A percentile compares a stretch with the other conserved stretches of the same genome.
phyloP scores from a whole-genome alignment of 1,284 basidiomycete genomes.

The Sphagnurus paluster region DNA sequence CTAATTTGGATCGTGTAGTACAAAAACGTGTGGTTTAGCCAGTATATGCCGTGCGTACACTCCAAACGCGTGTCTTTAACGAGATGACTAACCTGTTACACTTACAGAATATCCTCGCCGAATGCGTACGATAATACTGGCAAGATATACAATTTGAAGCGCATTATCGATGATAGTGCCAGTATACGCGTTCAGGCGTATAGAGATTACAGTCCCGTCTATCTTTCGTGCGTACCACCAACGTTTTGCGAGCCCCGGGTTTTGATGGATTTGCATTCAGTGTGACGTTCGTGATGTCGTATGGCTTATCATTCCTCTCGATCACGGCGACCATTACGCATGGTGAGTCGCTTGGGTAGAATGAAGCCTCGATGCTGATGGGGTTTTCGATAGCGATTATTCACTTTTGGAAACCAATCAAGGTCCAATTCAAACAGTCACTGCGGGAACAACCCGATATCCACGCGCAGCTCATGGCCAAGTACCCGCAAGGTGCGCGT shows the following conservation, averaged over 20 bases:
- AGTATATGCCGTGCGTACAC: conserved; percentile 48
- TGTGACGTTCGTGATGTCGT: conserved; percentile 67
- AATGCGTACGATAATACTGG: conserved; percentile 67
- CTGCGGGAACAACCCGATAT: conserved; percentile 78
- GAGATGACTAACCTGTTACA: background rate
- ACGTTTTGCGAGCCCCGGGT: background rate
- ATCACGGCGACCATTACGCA: conserved; percentile 46
- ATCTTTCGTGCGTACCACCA: conserved; percentile 54
- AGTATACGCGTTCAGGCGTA: conserved; percentile 69
- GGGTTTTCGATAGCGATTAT: conserved; percentile 62
- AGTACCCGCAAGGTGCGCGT: conserved; percentile 59
- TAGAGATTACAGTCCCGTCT: conserved; percentile 80
- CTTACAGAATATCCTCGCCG: conserved; percentile 50
- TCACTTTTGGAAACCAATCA: conserved; percentile 78
- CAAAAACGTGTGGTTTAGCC: conserved; percentile 61
- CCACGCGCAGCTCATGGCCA: conserved; percentile 79
- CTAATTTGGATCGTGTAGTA: conserved; percentile 35
- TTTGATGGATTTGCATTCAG: conserved; percentile 23
- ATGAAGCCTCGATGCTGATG: conserved; percentile 5
- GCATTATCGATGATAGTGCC: conserved; percentile 59
- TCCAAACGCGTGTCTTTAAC: background rate
- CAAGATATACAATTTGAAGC: conserved; percentile 61
- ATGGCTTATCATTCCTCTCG: conserved; percentile 49
- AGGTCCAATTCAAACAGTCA: conserved; percentile 55
- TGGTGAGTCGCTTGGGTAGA: no score